phyloP scores from a whole-genome alignment of 345 rosid genomes.

The Eucalyptus pauciflora region DNA sequence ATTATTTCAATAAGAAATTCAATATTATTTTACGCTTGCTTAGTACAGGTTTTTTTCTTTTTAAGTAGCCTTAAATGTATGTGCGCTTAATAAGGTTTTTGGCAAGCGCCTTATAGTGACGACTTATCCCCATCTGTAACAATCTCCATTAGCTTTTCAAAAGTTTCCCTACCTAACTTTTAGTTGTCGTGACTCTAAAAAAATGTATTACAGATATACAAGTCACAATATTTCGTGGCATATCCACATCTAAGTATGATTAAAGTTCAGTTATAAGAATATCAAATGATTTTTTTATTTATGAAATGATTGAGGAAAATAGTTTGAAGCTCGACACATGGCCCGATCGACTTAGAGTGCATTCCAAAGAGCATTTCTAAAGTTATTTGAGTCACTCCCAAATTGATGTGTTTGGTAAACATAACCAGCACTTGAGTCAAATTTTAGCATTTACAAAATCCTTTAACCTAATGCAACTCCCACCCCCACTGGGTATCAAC shows the following conservation, averaged over 20 bases:
- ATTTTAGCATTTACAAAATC: background rate
- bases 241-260: background rate
- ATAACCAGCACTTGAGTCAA: background rate
- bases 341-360: background rate
- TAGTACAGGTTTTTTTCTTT: background rate
- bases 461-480: background rate
- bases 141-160: background rate
- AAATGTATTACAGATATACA: background rate
- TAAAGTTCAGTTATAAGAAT: background rate
- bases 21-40: background rate
- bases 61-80: background rate
- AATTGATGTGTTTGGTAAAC: background rate
- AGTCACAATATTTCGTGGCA: background rate
- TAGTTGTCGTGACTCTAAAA: background rate
- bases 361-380: background rate
- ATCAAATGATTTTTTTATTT: background rate
- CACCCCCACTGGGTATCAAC: background rate
- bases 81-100: too few relatives aligned
- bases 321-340: background rate
- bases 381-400: background rate
- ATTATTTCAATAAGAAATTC: background rate
- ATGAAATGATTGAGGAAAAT: background rate
- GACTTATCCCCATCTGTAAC: too few relatives aligned
- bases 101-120: too few relatives aligned
- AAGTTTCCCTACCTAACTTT: background rate